These are phyloP conservation scores for Pulveroboletus sp. DNA, from an alignment of 1,284 basidiomycete genomes.

Conservation along the genomic window DNA sequence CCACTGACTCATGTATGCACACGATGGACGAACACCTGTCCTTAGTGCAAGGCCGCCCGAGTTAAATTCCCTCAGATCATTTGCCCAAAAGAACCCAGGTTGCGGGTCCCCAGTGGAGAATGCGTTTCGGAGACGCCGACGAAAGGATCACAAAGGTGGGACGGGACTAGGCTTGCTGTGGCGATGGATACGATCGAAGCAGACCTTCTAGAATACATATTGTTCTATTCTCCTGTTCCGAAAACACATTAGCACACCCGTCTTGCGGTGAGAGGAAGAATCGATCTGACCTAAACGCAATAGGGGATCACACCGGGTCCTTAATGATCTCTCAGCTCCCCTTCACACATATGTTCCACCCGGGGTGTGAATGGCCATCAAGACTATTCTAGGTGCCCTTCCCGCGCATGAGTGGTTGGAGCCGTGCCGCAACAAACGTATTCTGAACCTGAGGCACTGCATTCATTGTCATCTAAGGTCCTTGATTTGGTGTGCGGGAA, in stretches of 20 bases:
- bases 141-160: constrained; percentile 71
- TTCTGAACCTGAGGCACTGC: constrained; percentile 48
- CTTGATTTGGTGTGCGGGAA: constrained; percentile 11
- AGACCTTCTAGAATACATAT: constrained; percentile 83
- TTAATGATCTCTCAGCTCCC: constrained; percentile 82
- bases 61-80: constrained; percentile 67
- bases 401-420: constrained; percentile 57
- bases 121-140: constrained; percentile 77
- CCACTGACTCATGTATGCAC: constrained; percentile 74
- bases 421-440: constrained; percentile 69
- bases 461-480: constrained; percentile 10
- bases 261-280: constrained; percentile 1
- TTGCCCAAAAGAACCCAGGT: constrained; percentile 71
- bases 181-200: constrained; percentile 41
- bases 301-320: constrained; percentile 62
- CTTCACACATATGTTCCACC: constrained; percentile 62
- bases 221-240: constrained; percentile 62
- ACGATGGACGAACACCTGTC: constrained; percentile 14
- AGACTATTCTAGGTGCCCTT: constrained; percentile 25
- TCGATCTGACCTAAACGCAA: constrained; percentile 64
- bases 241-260: constrained; percentile 4
- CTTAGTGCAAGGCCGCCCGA: constrained; percentile 5
- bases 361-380: constrained; percentile 37
- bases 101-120: constrained; percentile 79
- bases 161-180: constrained; percentile 48